phyloP scores from a whole-genome alignment of 345 rosid genomes.

The Lumnitzera racemosa region DNA sequence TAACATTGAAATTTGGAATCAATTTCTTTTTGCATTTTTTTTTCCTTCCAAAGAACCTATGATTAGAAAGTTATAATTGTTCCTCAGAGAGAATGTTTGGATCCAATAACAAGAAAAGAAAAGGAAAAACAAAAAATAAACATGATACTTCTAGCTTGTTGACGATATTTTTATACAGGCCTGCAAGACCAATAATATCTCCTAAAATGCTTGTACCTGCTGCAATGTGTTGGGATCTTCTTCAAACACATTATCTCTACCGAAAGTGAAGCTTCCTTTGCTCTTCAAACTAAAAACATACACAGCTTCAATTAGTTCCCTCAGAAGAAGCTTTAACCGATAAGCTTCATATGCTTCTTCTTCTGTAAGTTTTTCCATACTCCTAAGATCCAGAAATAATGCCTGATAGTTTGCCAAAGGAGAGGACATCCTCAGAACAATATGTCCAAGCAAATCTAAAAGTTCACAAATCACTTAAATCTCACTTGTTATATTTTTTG shows the following conservation, averaged over 20 bases:
- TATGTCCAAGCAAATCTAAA: too few species aligned
- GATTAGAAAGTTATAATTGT: too few species aligned
- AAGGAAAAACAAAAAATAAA: too few species aligned
- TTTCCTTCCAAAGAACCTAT: too few species aligned
- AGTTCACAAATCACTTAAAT: too few species aligned
- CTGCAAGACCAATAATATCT: too few species aligned
- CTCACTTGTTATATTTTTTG: too few species aligned
- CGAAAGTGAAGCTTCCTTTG: constrained; percentile 22
- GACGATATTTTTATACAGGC: too few species aligned
- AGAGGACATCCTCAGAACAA: background rate
- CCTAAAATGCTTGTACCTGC: constrained; percentile 13
- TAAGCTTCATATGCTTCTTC: constrained; percentile 29
- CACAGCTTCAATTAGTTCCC: constrained; percentile 38
- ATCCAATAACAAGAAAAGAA: too few species aligned
- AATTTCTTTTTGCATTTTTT: background rate
- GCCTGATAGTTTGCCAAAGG: constrained; percentile 24
- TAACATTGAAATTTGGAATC: too few species aligned
- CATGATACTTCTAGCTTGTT: too few species aligned
- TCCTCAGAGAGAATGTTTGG: too few species aligned
- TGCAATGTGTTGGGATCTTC: constrained; percentile 14
- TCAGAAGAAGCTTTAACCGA: constrained; percentile 41
- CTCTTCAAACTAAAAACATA: constrained; percentile 33
- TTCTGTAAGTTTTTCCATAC: constrained; percentile 30
- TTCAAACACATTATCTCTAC: constrained; percentile 9
- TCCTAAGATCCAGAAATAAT: constrained; percentile 44